Percentiles rank a stretch among this genome's conserved stretches.
phyloP scores from a whole-genome alignment of 192 early-diverging fungal species.

The Linnemannia zychae region DNA sequence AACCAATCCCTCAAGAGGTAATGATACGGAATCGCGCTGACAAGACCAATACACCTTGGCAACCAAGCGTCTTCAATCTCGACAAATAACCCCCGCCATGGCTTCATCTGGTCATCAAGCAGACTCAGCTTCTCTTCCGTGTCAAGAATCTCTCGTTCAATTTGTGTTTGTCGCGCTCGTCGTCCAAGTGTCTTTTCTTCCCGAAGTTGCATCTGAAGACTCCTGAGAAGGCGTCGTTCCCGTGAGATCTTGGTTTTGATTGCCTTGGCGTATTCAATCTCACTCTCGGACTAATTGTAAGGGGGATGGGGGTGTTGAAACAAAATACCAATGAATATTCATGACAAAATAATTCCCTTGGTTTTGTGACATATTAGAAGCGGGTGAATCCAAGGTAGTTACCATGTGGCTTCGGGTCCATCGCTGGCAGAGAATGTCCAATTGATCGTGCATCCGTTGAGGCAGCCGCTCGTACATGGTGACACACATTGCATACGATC shows the following conservation, averaged over 20 bases:
- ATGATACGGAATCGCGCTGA: conserved; percentile 82
- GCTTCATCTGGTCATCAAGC: conserved; percentile 73
- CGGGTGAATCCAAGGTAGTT: no score
- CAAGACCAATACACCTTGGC: conserved; percentile 75
- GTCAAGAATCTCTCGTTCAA: conserved; percentile 55
- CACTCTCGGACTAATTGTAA: conserved; percentile 47
- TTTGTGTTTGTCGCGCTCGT: not conserved
- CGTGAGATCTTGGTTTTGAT: conserved; percentile 40
- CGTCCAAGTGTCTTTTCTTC: conserved; percentile 43
- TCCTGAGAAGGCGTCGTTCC: conserved; percentile 11
- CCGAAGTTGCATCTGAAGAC: conserved; percentile 14
- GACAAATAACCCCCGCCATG: conserved; percentile 66
- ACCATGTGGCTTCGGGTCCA: conserved; percentile 51
- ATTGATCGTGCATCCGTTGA: conserved; percentile 25
- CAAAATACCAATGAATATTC: no score
- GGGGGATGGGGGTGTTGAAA: no score
- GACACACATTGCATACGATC: conserved; percentile 57
- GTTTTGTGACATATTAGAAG: no score
- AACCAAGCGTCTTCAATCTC: conserved; percentile 76
- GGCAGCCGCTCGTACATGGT: conserved; percentile 55
- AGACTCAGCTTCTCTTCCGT: conserved; percentile 78
- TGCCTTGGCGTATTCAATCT: conserved; percentile 45
- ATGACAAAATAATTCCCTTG: no score
- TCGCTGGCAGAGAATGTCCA: conserved; percentile 23
- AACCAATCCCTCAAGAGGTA: conserved; percentile 85